These are phyloP conservation scores for Volvox africanus DNA, from an alignment of 139 green algal genomes.

Conservation along the genomic window DNA sequence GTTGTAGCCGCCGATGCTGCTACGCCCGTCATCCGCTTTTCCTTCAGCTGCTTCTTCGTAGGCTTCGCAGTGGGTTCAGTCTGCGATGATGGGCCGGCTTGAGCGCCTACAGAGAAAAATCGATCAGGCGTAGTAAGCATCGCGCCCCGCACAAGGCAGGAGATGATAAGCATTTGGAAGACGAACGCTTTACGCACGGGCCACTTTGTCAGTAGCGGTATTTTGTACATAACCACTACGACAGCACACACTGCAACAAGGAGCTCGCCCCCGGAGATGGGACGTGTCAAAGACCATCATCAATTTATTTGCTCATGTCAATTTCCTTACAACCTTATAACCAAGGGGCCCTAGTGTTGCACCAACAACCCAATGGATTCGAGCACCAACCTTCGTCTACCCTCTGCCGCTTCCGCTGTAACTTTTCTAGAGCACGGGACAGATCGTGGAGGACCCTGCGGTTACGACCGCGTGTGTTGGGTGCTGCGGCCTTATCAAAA, in stretches of 20 bases:
- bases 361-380: background rate
- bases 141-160: too few relatives aligned
- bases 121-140: too few relatives aligned
- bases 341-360: too few relatives aligned
- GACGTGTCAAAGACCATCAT: too few relatives aligned
- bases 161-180: too few relatives aligned
- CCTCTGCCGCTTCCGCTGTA: conserved; percentile 44
- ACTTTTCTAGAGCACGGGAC: conserved; percentile 66
- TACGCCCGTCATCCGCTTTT: background rate
- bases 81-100: conserved; percentile 17
- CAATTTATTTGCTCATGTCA: too few relatives aligned
- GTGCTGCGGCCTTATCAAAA: conserved; percentile 73
- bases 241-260: too few relatives aligned
- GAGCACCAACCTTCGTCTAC: background rate
- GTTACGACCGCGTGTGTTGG: conserved; percentile 68
- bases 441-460: conserved; percentile 75
- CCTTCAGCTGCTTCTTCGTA: conserved; percentile 35
- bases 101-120: background rate
- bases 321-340: too few relatives aligned
- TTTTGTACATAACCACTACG: too few relatives aligned
- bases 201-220: too few relatives aligned
- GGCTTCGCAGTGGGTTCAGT: background rate
- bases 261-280: too few relatives aligned
- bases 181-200: too few relatives aligned
- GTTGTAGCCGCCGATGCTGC: background rate